A percentile compares a stretch with the other conserved stretches of the same genome.
Evolutionary conservation across 2,329 filamentous ascomycete species (phyloP).

Genomic region (Falciphora oryzae): DNA sequence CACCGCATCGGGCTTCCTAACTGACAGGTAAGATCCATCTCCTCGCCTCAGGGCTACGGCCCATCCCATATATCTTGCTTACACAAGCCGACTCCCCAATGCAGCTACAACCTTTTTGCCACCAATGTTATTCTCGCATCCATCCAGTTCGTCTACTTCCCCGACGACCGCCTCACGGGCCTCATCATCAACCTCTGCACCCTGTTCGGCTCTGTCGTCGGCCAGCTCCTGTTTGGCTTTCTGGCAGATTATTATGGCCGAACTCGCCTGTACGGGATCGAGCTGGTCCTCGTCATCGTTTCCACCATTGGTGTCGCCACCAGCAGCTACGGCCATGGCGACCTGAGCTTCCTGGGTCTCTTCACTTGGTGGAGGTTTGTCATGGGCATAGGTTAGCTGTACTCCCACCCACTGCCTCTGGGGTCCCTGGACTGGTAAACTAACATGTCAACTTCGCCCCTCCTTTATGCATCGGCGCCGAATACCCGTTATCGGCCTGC

Average conservation of each 20-base stretch:
- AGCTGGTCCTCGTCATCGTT: conserved; percentile 49
- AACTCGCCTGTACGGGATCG: conserved; percentile 48
- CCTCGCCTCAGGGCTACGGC: background rate
- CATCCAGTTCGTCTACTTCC: conserved; percentile 47
- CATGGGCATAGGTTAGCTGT: conserved; percentile 41
- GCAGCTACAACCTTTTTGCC: conserved; percentile 48
- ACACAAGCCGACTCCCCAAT: background rate
- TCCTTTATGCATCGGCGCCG: conserved; percentile 52
- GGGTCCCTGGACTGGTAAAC: conserved; percentile 5
- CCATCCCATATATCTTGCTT: background rate
- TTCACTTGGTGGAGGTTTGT: conserved; percentile 47
- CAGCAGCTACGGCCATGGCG: conserved; percentile 41
- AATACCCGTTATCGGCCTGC: conserved; percentile 61
- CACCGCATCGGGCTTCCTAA: conserved; percentile 48
- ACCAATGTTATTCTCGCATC: conserved; percentile 50
- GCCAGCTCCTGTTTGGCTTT: conserved; percentile 47
- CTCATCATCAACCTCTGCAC: conserved; percentile 48
- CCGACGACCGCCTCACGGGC: conserved; percentile 37
- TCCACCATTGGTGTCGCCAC: conserved; percentile 53
- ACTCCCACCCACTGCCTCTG: background rate
- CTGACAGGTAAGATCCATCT: conserved; percentile 26
- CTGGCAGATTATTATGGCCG: conserved; percentile 50
- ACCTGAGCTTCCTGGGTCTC: conserved; percentile 43
- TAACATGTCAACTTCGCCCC: background rate
- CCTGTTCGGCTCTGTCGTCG: conserved; percentile 44